Conservation (phyloP, 116 monocot genomes). For the Papilionanthe hybrid region DNA sequence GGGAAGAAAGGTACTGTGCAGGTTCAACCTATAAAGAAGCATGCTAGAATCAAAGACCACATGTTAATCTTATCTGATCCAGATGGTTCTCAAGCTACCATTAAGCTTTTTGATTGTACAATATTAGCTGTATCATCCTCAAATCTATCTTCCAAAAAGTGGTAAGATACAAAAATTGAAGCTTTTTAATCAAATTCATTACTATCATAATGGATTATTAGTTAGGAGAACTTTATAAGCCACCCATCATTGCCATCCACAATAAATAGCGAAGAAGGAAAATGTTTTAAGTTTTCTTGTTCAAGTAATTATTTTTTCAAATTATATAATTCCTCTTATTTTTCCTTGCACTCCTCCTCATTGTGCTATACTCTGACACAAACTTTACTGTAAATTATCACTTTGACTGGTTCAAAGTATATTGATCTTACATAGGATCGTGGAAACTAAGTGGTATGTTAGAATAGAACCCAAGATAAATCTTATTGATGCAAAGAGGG, state of each 20-base stretch:
- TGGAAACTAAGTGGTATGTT: neutral
- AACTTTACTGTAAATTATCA: neutral
- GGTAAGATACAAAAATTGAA: constrained; percentile 42
- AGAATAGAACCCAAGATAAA: no score
- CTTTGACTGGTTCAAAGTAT: neutral
- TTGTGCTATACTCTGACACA: neutral
- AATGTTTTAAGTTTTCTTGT: neutral
- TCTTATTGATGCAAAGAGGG: no score
- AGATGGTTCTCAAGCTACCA: constrained; percentile 47
- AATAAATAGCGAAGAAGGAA: neutral
- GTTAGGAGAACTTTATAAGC: neutral
- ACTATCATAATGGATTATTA: neutral
- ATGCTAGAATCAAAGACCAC: constrained; percentile 63
- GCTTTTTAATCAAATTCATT: constrained; percentile 1
- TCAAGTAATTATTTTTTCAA: neutral
- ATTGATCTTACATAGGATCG: neutral
- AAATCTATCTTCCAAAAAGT: constrained; percentile 65
- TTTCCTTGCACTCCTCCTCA: neutral
- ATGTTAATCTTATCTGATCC: constrained; percentile 47
- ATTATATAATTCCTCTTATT: neutral
- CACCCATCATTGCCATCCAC: neutral
- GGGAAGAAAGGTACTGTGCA: constrained; percentile 57
- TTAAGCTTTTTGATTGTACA: constrained; percentile 51
- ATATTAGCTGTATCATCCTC: constrained; percentile 76
- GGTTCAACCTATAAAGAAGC: constrained; percentile 70